A percentile compares a stretch with the other conserved stretches of the same genome.
Evolutionary conservation across 2,329 filamentous ascomycete genomes (phyloP).

Genomic region (Epichloe amarillans): DNA sequence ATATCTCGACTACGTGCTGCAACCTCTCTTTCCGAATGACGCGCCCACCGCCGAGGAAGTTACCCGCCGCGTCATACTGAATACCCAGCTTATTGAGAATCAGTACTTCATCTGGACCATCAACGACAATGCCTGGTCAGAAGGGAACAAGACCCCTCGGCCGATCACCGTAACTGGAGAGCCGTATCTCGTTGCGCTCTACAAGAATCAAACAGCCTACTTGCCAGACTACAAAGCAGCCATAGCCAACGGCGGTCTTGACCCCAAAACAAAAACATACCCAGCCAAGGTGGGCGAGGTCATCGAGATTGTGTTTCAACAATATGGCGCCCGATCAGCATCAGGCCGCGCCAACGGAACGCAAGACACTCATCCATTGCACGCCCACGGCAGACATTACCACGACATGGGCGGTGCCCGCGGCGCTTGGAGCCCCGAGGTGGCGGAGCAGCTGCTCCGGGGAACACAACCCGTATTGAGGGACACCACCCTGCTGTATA

Average conservation of each 20-base stretch:
- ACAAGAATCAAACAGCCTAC: constrained; percentile 3
- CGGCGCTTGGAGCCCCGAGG: constrained; percentile 5
- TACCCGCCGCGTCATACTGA: background rate
- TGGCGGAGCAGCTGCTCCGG: constrained; percentile 1
- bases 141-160: constrained; percentile 10
- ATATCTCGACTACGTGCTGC: constrained; percentile 2
- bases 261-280: constrained; percentile 35
- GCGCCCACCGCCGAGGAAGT: background rate
- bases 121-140: constrained; percentile 31
- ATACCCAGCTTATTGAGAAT: background rate
- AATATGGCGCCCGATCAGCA: constrained; percentile 14
- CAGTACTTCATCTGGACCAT: background rate
- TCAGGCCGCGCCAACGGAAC: constrained; percentile 15
- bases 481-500: constrained; percentile 41
- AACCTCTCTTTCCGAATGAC: background rate
- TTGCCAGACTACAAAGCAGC: constrained; percentile 39
- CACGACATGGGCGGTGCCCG: constrained; percentile 8
- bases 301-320: constrained; percentile 37
- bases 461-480: constrained; percentile 20
- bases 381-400: constrained; percentile 8
- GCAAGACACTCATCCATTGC: constrained; percentile 9
- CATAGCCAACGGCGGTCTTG: constrained; percentile 36
- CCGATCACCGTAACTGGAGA: background rate
- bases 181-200: constrained; percentile 9
- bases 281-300: constrained; percentile 43